phyloP scores from a whole-genome alignment of 495 filamentous ascomycete genomes.

The Penicillium samsonianum region DNA sequence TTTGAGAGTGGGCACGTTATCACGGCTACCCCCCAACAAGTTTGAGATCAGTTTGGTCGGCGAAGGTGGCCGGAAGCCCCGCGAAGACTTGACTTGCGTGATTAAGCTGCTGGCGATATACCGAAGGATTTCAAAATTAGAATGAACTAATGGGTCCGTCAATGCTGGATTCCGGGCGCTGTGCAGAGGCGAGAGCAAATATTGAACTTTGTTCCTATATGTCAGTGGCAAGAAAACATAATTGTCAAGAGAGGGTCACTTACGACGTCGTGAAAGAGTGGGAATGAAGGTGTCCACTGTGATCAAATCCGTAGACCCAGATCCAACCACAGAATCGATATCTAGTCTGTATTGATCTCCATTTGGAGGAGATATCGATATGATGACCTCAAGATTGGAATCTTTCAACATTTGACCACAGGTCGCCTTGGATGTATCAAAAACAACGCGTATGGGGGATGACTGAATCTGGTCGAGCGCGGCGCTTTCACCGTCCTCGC shows the following conservation, averaged over 20 bases:
- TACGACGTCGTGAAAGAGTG: constrained; percentile 68
- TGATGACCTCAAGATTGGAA: constrained; percentile 40
- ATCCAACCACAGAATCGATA: constrained; percentile 61
- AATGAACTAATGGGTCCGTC: constrained; percentile 51
- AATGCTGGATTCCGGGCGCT: constrained; percentile 67
- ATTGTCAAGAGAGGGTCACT: constrained; percentile 26
- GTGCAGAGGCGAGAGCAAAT: constrained; percentile 68
- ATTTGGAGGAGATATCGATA: constrained; percentile 35
- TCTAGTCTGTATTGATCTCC: constrained; percentile 58
- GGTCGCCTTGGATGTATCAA: constrained; percentile 36
- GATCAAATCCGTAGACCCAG: constrained; percentile 65
- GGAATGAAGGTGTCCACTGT: constrained; percentile 66
- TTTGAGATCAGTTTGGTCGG: constrained; percentile 90
- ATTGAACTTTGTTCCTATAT: constrained; percentile 28
- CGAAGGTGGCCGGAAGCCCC: constrained; percentile 69
- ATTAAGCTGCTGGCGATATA: constrained; percentile 65
- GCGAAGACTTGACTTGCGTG: constrained; percentile 53
- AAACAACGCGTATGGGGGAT: constrained; percentile 41
- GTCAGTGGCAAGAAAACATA: constrained; percentile 33
- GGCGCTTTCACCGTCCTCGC: constrained; percentile 58
- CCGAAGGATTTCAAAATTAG: constrained; percentile 69
- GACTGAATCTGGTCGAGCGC: constrained; percentile 30
- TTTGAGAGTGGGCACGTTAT: constrained; percentile 37
- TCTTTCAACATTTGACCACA: constrained; percentile 34
- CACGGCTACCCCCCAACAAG: constrained; percentile 63